phyloP scores from a whole-genome alignment of 805 yeast species.

The Kluyveromyces siamensis region DNA sequence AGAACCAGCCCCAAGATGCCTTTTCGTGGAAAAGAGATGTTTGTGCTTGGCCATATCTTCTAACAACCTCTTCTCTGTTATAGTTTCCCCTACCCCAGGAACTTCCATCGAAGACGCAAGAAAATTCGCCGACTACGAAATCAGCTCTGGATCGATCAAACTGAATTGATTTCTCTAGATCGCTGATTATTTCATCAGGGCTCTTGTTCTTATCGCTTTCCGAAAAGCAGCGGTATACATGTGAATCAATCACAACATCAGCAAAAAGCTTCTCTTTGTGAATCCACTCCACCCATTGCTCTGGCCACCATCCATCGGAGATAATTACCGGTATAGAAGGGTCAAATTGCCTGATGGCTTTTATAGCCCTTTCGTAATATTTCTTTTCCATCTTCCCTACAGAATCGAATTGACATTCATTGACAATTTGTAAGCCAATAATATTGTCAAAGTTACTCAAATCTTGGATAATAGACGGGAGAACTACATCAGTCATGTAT shows the following conservation, averaged over 20 bases:
- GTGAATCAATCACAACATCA: conserved; percentile 75
- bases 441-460: conserved; percentile 53
- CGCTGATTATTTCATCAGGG: conserved; percentile 55
- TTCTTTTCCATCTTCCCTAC: conserved; percentile 41
- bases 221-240: conserved; percentile 78
- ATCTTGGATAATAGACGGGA: conserved; percentile 56
- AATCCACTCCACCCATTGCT: conserved; percentile 66
- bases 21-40: conserved; percentile 37
- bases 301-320: conserved; percentile 93
- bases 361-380: conserved; percentile 60
- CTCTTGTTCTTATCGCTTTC: conserved; percentile 59
- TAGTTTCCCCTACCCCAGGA: conserved; percentile 54
- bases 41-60: conserved; percentile 54
- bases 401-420: conserved; percentile 66
- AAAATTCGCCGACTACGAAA: conserved; percentile 79
- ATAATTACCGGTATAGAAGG: conserved; percentile 58
- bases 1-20: conserved; percentile 65
- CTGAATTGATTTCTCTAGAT: conserved; percentile 42
- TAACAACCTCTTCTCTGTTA: conserved; percentile 47
- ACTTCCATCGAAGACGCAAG: conserved; percentile 72
- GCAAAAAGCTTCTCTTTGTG: conserved; percentile 29
- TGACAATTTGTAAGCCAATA: conserved; percentile 75
- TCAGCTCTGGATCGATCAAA: conserved; percentile 46
- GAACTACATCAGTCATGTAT: conserved; percentile 37
- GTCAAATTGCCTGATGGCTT: conserved; percentile 49